Conservation (phyloP, 2,329 filamentous ascomycete species). For the Verticillium dahliae region DNA sequence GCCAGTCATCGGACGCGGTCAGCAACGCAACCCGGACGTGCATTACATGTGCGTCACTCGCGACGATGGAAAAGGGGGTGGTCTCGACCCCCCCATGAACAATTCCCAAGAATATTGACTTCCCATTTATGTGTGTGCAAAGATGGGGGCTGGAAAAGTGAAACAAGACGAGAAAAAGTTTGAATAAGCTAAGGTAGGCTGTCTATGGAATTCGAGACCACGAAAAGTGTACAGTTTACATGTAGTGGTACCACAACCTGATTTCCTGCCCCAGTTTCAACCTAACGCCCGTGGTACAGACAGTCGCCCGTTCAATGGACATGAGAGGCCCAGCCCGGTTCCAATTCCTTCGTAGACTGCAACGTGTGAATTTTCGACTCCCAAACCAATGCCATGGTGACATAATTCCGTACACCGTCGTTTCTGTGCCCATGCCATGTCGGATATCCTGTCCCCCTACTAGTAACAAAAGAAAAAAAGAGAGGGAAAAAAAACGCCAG, state of each 20-base stretch:
- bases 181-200: too few species aligned
- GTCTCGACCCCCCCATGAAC: not conserved
- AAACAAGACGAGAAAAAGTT: too few species aligned
- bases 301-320: not conserved
- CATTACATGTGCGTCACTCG: not conserved
- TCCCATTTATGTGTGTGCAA: not conserved
- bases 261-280: not conserved
- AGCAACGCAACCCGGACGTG: not conserved
- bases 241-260: too few species aligned
- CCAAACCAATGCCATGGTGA: not conserved
- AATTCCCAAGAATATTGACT: not conserved
- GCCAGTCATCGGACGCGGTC: not conserved
- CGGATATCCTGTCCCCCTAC: not conserved
- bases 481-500: not conserved
- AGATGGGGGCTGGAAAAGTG: not conserved
- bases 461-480: too few species aligned
- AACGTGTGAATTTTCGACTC: not conserved
- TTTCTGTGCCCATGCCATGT: not conserved
- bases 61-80: not conserved
- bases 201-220: not conserved
- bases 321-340: not conserved
- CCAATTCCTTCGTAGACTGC: not conserved
- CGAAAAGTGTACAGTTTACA: not conserved
- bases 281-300: not conserved
- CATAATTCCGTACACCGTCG: not conserved